These are phyloP conservation scores for Saprolegnia diclina DNA, from an alignment of 352 stramenopile species.

Conservation along the genomic window DNA sequence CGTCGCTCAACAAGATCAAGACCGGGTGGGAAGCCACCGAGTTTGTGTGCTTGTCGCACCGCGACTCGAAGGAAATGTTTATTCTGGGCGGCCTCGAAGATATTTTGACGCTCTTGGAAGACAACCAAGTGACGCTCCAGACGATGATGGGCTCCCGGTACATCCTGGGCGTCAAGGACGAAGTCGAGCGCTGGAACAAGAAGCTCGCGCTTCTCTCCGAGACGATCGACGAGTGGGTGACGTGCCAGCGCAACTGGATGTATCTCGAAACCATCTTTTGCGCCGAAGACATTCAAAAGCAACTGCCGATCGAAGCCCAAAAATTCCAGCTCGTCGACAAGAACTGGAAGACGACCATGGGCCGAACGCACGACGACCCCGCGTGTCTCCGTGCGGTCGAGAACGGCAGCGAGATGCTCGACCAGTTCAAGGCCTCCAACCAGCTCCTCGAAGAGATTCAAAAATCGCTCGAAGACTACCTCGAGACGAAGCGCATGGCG, in stretches of 20 bases:
- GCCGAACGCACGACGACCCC: slow-evolving; percentile 65
- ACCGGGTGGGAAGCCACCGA: slow-evolving; percentile 82
- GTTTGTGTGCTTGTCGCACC: slow-evolving; percentile 79
- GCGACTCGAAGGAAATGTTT: slow-evolving; percentile 81
- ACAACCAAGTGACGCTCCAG: slow-evolving; percentile 88
- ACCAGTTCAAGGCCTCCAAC: slow-evolving; percentile 83
- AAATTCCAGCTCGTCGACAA: slow-evolving; percentile 83
- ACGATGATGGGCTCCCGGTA: slow-evolving; percentile 91
- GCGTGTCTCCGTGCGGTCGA: slow-evolving; percentile 76
- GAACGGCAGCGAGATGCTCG: slow-evolving; percentile 57
- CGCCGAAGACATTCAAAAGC: slow-evolving; percentile 85
- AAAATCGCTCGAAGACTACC: slow-evolving; percentile 88
- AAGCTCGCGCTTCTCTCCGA: slow-evolving; percentile 77
- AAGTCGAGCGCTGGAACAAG: slow-evolving; percentile 88
- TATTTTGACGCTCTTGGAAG: slow-evolving; percentile 84
- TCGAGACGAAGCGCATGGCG: slow-evolving; percentile 89
- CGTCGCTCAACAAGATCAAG: slow-evolving; percentile 84
- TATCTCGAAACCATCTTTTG: slow-evolving; percentile 87
- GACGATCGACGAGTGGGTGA: slow-evolving; percentile 80
- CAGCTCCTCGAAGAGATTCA: slow-evolving; percentile 86
- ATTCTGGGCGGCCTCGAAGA: slow-evolving; percentile 89
- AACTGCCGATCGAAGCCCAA: slow-evolving; percentile 77
- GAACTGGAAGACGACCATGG: slow-evolving; percentile 82
- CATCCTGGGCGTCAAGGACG: slow-evolving; percentile 87
- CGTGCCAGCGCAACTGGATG: slow-evolving; percentile 84